Percentiles rank a stretch among this genome's conserved stretches.
Conservation (phyloP, 352 stramenopile genomes). For the Ophiocytium majus region DNA sequence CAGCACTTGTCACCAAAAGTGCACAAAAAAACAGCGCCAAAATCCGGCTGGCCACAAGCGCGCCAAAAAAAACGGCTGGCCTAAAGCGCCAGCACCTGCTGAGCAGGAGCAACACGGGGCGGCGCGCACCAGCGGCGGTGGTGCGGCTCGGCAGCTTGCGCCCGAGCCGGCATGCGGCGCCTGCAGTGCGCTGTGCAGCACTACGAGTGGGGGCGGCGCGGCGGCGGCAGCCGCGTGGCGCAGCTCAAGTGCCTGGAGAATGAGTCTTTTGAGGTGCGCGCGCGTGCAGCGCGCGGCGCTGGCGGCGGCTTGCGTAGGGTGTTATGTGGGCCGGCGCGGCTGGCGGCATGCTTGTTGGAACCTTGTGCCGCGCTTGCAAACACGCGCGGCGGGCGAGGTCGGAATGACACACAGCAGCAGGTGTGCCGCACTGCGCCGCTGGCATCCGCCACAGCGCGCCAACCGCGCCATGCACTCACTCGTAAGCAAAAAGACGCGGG, state of each 20-base stretch:
- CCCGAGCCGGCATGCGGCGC: constrained; percentile 38
- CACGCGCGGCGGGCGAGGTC: neutral
- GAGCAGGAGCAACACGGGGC: no score
- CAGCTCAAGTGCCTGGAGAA: constrained; percentile 53
- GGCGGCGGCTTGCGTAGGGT: neutral
- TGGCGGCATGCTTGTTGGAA: neutral
- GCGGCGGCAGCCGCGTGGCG: constrained; percentile 48
- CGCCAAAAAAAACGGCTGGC: no score
- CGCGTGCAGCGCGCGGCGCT: no score
- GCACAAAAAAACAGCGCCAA: no score
- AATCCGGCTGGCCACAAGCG: no score
- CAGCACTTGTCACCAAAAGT: no score
- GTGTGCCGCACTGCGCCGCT: neutral
- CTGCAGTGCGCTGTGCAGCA: constrained; percentile 58
- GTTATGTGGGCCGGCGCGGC: neutral
- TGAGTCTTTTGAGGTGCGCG: constrained; percentile 39
- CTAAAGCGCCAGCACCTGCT: no score
- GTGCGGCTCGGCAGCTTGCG: no score
- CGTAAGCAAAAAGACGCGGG: no score
- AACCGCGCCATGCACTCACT: no score
- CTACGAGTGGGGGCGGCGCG: constrained; percentile 58
- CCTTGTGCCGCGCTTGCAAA: neutral
- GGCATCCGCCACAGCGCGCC: neutral
- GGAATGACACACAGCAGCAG: neutral
- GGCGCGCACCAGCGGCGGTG: no score